Base-by-base conservation (phyloP, 495 filamentous ascomycete species). In the Annulohypoxylon nitens region DNA sequence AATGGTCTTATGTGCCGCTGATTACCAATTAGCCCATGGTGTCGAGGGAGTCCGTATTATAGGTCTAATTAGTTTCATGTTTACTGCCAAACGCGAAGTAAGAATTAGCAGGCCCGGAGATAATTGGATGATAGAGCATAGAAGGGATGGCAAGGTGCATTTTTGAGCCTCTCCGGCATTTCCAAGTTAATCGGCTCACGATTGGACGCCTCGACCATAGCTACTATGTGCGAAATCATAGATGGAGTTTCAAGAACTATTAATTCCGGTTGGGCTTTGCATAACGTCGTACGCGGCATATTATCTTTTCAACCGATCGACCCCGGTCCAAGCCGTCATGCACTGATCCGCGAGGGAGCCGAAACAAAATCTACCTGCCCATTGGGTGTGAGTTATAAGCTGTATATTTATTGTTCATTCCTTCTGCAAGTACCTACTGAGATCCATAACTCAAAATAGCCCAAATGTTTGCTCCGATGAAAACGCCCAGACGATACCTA, bases 141-240 rank as follows among this genome's bases (percentile, higher is more conserved):
- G 48, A 55, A 4, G 25, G 47, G 41, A 43, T 47, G 58, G 37
- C 25, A 45, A 48, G 59, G 48, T 23, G 50, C 25, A 67, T 63
- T 58, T 62, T 75, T 64, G 36, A 68, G 33, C 60, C 67, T 75
- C 64, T 45, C 67, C 57, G 6, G 18, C 48, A 41, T 68, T 71
- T 75, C 58, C 63, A 68, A 20, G 53, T 68, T 71, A 61, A 75
- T 70, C 64, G 41, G 41, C 4, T 51, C 33, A 60, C 67, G 20
- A 71, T 71, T 71, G 67, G 59, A 30, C 57, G 61, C 58, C 63
- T 70, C 8, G 45, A 60, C 11, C 43, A 25, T 39, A 69, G 57
- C 67, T 63, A 16, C 18, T 23, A 47, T 47, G 43, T 47, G 8
- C 16, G 16, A 47, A 47, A 47, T 47, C 16, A 20, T 47, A 16